phyloP scores from a whole-genome alignment of 2,329 filamentous ascomycete genomes.

The Lecanicillium sp. region DNA sequence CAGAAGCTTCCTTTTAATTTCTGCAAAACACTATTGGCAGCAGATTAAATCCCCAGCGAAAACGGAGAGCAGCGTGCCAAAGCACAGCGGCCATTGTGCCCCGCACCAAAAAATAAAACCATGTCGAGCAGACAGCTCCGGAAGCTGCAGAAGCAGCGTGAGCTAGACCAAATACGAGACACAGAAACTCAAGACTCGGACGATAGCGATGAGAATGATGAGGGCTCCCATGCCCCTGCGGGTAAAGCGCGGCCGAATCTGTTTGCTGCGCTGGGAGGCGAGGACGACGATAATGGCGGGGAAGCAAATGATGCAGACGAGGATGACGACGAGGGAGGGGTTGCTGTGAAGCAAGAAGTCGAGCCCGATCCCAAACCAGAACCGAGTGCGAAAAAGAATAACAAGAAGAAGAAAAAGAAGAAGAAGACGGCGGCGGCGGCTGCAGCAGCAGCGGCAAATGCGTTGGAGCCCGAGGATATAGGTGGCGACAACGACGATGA shows the following conservation, averaged over 20 bases:
- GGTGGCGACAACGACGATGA: conserved; percentile 30
- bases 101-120: conserved; percentile 9
- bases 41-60: no score
- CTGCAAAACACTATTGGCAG: no score
- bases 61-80: no score
- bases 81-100: no score
- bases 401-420: conserved; percentile 30
- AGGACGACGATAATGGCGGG: conserved; percentile 31
- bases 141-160: conserved; percentile 42
- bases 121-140: conserved; percentile 47
- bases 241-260: conserved; percentile 33
- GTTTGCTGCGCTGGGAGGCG: conserved; percentile 44
- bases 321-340: conserved; percentile 12
- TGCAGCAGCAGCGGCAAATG: conserved; percentile 11
- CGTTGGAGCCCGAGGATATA: conserved; percentile 6
- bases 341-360: conserved; percentile 22
- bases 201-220: conserved; percentile 22
- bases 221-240: conserved; percentile 18
- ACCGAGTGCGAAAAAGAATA: conserved; percentile 20
- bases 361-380: conserved; percentile 11
- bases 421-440: conserved; percentile 26
- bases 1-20: no score
- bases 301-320: conserved; percentile 24
- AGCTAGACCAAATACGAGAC: conserved; percentile 25
- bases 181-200: conserved; percentile 11